Percentiles rank a stretch among this genome's conserved stretches.
phyloP scores from a whole-genome alignment of 192 early-diverging fungal species.

The Entophlyctis luteolus region DNA sequence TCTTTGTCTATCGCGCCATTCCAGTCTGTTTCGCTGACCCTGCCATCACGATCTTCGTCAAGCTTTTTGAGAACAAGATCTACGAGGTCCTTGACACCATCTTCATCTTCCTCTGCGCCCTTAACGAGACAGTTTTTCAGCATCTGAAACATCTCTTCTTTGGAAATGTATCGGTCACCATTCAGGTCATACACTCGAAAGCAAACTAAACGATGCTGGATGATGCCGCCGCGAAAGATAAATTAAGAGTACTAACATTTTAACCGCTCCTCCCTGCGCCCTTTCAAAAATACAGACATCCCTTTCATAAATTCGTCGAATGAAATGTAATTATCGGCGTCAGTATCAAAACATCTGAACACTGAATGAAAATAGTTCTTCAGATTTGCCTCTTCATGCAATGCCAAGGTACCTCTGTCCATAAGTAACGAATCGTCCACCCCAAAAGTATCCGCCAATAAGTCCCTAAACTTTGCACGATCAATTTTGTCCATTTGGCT shows the following conservation, averaged over 20 bases:
- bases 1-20: conserved; percentile 52
- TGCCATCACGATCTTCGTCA: conserved; percentile 57
- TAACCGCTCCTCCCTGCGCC: conserved; percentile 46
- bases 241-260: conserved; percentile 32
- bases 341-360: conserved; percentile 57
- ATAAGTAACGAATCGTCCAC: conserved; percentile 59
- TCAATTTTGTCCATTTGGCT: conserved; percentile 52
- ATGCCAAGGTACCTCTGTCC: conserved; percentile 47
- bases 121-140: conserved; percentile 56
- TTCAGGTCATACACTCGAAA: conserved; percentile 64
- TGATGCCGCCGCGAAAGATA: too few relatives aligned
- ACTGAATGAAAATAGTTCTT: conserved; percentile 27
- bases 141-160: conserved; percentile 67
- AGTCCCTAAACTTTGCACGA: conserved; percentile 50
- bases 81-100: conserved; percentile 61
- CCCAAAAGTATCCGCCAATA: conserved; percentile 57
- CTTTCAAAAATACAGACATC: conserved; percentile 56
- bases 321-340: conserved; percentile 58
- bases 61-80: conserved; percentile 58
- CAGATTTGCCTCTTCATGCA: not conserved
- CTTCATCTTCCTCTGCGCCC: conserved; percentile 58
- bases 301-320: conserved; percentile 57
- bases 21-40: conserved; percentile 60
- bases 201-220: conserved; percentile 41
- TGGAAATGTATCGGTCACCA: conserved; percentile 59